Evolutionary conservation across 305 asterid genomes (phyloP), one percentile per base, ranked within the genome.

Genomic region (Fraxinus nigra): DNA sequence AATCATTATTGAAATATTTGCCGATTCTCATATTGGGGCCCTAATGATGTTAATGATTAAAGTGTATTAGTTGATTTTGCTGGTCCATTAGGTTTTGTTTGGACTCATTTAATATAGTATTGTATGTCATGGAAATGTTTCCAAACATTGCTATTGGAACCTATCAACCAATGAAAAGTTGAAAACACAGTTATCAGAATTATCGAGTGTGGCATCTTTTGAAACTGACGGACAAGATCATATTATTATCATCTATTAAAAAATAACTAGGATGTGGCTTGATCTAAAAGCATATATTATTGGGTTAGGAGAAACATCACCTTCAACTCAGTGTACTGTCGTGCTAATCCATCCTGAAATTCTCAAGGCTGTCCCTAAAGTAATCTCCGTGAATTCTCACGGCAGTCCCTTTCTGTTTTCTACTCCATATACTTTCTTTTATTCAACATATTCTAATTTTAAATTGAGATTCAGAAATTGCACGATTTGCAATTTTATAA

Each of bases 181-280:
- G 46, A 38, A 24, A 43, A 35, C 51, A 75, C 83, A 40, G 80
- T 79, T 32, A n/a, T 79, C 73, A 51, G 51, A 40, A 73, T 83
- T 65, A 38, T 63, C 33, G 59, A 35, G 30, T 67, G 33, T 7
- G 40, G 77, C 43, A 73, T 79, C 77, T 59, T 20, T 59, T 3
- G 32, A 59, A 72, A 38, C 37, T 30, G 10, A 46, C 35, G 16
- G 1, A 46, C 72, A 24, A 43, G 40, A 80, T 67, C 7, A 56
- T 30, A 7, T 10, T 0, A 30, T 70, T 32, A 63, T 63, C 72
- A 63, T 63, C 34, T 24, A 63, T 22, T 63, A 10, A 63, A 22
- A 24, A 7, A 75, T 14, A 48, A 72, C 73, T 22, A 35, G 34
- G 34, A 9, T 63, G 46, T 77, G 65, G 48, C 24, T 26, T 34